phyloP scores from a whole-genome alignment of 2,329 filamentous ascomycete genomes.

The Talaromyces marneffei region DNA sequence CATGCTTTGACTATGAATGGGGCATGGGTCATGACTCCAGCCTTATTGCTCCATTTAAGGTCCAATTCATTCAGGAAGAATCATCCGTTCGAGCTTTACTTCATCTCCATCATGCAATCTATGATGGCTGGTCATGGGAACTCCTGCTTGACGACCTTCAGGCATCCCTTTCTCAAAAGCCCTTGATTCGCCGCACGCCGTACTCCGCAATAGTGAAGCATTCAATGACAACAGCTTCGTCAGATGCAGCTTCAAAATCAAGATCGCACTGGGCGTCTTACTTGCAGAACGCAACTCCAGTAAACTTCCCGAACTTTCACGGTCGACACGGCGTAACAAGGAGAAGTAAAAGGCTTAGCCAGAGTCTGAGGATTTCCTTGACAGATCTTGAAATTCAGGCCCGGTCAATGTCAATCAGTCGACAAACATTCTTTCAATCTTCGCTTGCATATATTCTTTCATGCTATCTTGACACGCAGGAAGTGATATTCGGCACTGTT shows the following conservation, averaged over 20 bases:
- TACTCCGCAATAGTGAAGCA: conserved; percentile 57
- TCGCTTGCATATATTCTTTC: conserved; percentile 62
- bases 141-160: conserved; percentile 64
- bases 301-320: conserved; percentile 55
- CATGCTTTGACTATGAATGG: conserved; percentile 38
- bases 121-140: conserved; percentile 91
- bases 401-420: conserved; percentile 46
- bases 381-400: conserved; percentile 34
- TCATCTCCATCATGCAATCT: conserved; percentile 74
- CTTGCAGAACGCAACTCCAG: conserved; percentile 53
- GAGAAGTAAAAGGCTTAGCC: conserved; percentile 24
- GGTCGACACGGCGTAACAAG: conserved; percentile 27
- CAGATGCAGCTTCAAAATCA: conserved; percentile 36
- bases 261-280: conserved; percentile 65
- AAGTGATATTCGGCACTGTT: conserved; percentile 71
- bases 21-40: conserved; percentile 28
- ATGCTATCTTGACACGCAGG: conserved; percentile 56
- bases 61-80: conserved; percentile 48
- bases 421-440: conserved; percentile 71
- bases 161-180: conserved; percentile 39
- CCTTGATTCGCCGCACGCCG: conserved; percentile 43
- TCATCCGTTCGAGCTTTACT: conserved; percentile 36
- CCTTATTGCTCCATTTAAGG: conserved; percentile 54
- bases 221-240: conserved; percentile 30
- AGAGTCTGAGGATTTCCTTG: conserved; percentile 32